These are phyloP conservation scores for Olyra latifolia DNA, from an alignment of 176 grass and related monocot genomes.

Conservation along the genomic window DNA sequence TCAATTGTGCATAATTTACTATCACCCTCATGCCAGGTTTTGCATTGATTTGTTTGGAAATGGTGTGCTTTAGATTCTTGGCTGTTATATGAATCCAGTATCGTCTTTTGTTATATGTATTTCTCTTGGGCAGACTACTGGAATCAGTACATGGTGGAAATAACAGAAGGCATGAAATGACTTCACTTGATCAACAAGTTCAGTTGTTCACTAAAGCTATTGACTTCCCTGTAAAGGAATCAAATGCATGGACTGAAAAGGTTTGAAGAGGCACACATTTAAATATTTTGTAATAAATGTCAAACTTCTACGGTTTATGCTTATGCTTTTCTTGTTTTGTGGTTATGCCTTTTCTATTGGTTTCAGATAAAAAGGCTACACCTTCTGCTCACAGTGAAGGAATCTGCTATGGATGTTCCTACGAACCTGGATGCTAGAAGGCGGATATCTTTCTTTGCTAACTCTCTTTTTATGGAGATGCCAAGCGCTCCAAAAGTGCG, in stretches of 20 bases:
- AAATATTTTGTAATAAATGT: neutral
- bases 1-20: neutral
- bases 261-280: conserved; percentile 35
- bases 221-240: conserved; percentile 70
- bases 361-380: conserved; percentile 89
- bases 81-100: neutral
- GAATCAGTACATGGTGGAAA: conserved; percentile 66
- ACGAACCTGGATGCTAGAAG: conserved; percentile 94
- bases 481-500: conserved; percentile 86
- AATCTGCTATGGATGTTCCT: conserved; percentile 97
- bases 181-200: conserved; percentile 64
- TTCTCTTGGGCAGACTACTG: conserved; percentile 52
- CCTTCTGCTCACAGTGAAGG: conserved; percentile 85
- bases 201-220: conserved; percentile 71
- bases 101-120: conserved; percentile 27
- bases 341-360: conserved; percentile 20
- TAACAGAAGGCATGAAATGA: conserved; percentile 47
- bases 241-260: conserved; percentile 90
- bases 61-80: neutral
- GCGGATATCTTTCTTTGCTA: conserved; percentile 87
- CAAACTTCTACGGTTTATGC: neutral
- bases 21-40: neutral
- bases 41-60: neutral
- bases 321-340: conserved; percentile 19
- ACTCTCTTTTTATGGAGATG: conserved; percentile 99